Base-by-base conservation (phyloP, 164 flowering plant genomes). In the Annona squamosa region DNA sequence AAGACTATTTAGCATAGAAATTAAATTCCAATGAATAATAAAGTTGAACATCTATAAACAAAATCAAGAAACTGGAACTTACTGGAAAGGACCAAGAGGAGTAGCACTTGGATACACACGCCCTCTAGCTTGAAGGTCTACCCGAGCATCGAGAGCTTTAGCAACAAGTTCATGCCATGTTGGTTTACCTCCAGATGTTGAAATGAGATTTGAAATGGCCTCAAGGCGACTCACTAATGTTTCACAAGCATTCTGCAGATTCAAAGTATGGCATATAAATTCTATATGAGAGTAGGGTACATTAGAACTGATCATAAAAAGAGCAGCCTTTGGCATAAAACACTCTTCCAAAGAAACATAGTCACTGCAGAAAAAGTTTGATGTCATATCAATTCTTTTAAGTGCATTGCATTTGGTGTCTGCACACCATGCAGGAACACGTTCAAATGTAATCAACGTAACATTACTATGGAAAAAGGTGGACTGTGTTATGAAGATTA, bases 71-170 rank as follows among this genome's bases (percentile, higher is more conserved):
- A 67, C 26, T 16, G 52, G 52, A 56, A 70, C 63, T 10, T 70
- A 70, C 72, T 70, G 72, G 63, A 52, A 70, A 70, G 72, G 72
- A 48, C 72, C 72, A 70, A 42, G 61, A 19, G 72, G 62, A 3
- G 43, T 56, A 26, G 72, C 61, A 19, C 26, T 52, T 19, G 72
- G 72, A 56, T 70, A 70, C 61, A 70, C 72, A 26, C 72, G 72
- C 5, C 72, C 72, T 52, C 72, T 48, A 48, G 72, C 63, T 70
- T 70, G 72, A 70, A 70, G 72, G 72, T 70, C 72, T 42, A 70
- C 63, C 26, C 72, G 63, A 52, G 72, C 62, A 70, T 52, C 72
- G 52, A 70, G 72, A 52, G 72, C 72, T 7, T 52, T 48, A 26
- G 72, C n/a, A 70, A 70, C 52, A 9, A 70, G 72, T 44, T 70